These are phyloP conservation scores for Begonia peltatifolia DNA, from an alignment of 306 rosid species.

Conservation along the genomic window DNA sequence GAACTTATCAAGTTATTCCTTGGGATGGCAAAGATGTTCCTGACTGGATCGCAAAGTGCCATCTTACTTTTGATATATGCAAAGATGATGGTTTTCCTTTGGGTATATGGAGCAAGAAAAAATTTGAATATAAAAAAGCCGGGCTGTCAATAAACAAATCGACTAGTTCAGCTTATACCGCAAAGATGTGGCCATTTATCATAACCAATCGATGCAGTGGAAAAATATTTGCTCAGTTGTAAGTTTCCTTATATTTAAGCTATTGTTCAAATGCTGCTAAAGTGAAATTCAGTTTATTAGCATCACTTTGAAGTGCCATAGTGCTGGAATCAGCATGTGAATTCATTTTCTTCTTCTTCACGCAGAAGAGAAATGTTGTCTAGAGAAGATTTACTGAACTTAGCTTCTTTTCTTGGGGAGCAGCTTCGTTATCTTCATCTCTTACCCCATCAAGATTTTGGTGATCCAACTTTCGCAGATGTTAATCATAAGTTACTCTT, in stretches of 20 bases:
- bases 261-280: too few relatives aligned
- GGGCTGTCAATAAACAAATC: slow-evolving; percentile 21
- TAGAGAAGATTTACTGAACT: slow-evolving; percentile 41
- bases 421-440: slow-evolving; percentile 72
- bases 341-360: slow-evolving; percentile 9
- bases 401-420: slow-evolving; percentile 85
- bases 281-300: too few relatives aligned
- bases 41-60: slow-evolving; percentile 39
- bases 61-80: slow-evolving; percentile 27
- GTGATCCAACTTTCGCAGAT: slow-evolving; percentile 22
- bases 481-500: slow-evolving; percentile 17
- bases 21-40: slow-evolving; percentile 84
- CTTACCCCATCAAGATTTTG: slow-evolving; percentile 57
- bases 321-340: slow-evolving; percentile 7
- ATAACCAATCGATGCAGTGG: slow-evolving; percentile 70
- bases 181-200: slow-evolving; percentile 73
- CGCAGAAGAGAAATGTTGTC: slow-evolving; percentile 67
- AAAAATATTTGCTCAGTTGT: slow-evolving; percentile 73
- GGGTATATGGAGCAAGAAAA: slow-evolving; percentile 71
- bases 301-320: not conserved
- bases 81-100: slow-evolving; percentile 37
- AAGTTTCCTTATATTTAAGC: slow-evolving; percentile 19
- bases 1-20: slow-evolving; percentile 37
- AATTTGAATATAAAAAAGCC: slow-evolving; percentile 49
- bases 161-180: slow-evolving; percentile 16